These are phyloP conservation scores for Talaromyces sp. DNA, from an alignment of 2,329 filamentous ascomycete species.

Conservation along the genomic window DNA sequence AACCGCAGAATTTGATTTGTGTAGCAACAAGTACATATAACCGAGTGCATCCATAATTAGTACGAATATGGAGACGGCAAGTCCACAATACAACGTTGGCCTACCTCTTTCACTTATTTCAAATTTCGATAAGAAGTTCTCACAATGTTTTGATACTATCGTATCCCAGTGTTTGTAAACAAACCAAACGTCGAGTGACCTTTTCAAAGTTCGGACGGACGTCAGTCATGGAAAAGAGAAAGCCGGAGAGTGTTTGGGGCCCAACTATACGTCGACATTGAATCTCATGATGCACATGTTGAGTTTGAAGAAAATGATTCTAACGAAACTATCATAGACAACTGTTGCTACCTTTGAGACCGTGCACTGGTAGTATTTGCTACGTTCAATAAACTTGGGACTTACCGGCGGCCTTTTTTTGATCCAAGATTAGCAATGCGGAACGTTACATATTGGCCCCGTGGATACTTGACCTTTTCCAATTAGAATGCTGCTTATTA, in stretches of 20 bases:
- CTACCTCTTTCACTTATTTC: background rate
- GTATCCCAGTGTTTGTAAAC: background rate
- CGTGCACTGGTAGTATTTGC: background rate
- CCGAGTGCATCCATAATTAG: background rate
- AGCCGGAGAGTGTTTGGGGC: background rate
- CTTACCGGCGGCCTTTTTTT: background rate
- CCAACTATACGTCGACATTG: background rate
- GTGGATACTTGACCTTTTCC: background rate
- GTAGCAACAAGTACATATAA: background rate
- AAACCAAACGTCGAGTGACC: background rate
- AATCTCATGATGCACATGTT: background rate
- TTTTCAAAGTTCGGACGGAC: background rate
- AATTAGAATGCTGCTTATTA: background rate
- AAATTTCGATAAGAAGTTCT: background rate
- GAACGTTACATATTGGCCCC: background rate
- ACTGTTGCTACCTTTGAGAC: background rate
- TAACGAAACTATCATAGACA: background rate
- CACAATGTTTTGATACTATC: background rate
- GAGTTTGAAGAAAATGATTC: background rate
- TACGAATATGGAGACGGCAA: background rate
- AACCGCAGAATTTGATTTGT: background rate
- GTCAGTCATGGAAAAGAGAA: background rate
- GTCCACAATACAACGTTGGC: background rate
- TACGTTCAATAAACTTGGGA: background rate
- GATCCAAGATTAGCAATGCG: background rate